Conservation (phyloP, 768 basidiomycete species). For the Holtermannia corniformis region DNA sequence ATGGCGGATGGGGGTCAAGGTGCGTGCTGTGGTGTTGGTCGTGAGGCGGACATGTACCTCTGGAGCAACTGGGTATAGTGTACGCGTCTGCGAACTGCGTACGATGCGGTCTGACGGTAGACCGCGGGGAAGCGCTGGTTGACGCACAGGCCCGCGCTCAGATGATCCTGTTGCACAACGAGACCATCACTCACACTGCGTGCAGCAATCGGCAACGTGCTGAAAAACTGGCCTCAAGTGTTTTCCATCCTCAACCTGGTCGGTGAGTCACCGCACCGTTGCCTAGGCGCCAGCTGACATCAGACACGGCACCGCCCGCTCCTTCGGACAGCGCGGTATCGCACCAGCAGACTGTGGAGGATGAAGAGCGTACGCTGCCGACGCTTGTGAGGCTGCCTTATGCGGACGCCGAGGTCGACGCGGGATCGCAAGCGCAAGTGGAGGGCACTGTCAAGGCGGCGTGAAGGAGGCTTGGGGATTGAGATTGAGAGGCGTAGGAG, state of each 20-base stretch:
- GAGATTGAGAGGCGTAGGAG: too few species aligned
- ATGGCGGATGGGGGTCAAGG: conserved; percentile 44
- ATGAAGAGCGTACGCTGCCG: neutral
- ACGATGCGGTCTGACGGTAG: too few species aligned
- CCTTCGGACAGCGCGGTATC: neutral
- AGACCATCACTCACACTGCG: neutral
- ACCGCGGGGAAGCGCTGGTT: too few species aligned
- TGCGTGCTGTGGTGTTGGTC: conserved; percentile 16
- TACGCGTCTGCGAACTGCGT: too few species aligned
- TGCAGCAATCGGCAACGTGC: conserved; percentile 40
- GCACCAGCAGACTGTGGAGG: neutral
- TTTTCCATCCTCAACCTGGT: conserved; percentile 42
- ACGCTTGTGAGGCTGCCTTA: neutral
- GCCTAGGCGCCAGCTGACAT: neutral
- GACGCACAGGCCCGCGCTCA: too few species aligned
- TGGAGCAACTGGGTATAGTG: too few species aligned
- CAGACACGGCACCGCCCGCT: neutral
- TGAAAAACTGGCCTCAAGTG: conserved; percentile 43
- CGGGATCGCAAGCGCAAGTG: too few species aligned
- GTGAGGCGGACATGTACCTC: neutral
- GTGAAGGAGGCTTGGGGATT: too few species aligned
- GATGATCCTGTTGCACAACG: neutral
- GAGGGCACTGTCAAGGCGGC: too few species aligned
- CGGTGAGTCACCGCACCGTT: conserved; percentile 25
- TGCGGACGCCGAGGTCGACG: neutral